Percentiles rank a stretch among this genome's conserved stretches.
These are phyloP conservation scores for Niveomyces coronatus DNA, from an alignment of 2,329 filamentous ascomycete species.

Conservation along the genomic window DNA sequence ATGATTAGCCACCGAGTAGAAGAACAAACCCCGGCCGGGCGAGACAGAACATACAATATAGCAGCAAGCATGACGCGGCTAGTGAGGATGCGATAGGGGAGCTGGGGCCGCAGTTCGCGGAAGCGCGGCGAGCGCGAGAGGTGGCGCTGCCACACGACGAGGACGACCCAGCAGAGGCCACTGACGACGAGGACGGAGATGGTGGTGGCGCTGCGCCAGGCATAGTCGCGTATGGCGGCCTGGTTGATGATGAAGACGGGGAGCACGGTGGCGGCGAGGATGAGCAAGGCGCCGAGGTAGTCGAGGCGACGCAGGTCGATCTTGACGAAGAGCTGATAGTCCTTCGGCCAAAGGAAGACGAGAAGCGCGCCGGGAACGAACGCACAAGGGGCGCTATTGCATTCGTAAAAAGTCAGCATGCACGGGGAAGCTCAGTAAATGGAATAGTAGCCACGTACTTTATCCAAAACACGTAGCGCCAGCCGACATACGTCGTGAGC, in stretches of 20 bases:
- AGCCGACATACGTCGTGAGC: constrained; percentile 11
- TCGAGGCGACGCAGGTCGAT: constrained; percentile 6
- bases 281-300: constrained; percentile 11
- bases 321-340: constrained; percentile 9
- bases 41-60: constrained; percentile 10
- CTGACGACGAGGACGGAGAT: constrained; percentile 12
- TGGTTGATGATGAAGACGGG: constrained; percentile 17
- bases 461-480: constrained; percentile 14
- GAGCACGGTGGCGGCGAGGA: constrained; percentile 13
- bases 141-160: constrained; percentile 14
- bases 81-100: constrained; percentile 13
- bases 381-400: constrained; percentile 4
- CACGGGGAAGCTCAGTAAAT: too few relatives aligned
- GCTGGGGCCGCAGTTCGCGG: constrained; percentile 12
- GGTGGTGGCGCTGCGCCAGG: constrained; percentile 14
- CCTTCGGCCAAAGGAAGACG: constrained; percentile 8
- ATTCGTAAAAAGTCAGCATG: not conserved
- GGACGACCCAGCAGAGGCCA: constrained; percentile 13
- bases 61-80: constrained; percentile 14
- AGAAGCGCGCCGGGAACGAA: constrained; percentile 7
- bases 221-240: constrained; percentile 13
- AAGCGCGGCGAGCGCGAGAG: constrained; percentile 10
- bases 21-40: not conserved
- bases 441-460: too few relatives aligned
- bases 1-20: not conserved